Conservation (phyloP, 495 filamentous ascomycete genomes). For the Lophiotrema nucula region DNA sequence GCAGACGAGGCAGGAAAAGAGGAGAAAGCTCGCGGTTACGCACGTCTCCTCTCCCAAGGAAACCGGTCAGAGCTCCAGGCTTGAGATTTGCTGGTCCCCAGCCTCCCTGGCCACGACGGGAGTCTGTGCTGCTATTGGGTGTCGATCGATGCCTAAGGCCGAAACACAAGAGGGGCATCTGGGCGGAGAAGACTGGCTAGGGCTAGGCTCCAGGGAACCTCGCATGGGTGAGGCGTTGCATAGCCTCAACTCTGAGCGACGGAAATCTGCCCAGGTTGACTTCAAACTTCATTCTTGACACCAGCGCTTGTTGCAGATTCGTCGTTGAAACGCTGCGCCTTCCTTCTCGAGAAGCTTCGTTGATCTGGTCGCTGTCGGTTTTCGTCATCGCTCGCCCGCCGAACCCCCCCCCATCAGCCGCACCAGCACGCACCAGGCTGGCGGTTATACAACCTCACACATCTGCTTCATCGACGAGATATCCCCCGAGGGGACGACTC, state of each 20-base stretch:
- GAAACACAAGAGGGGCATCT: neutral
- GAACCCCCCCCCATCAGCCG: neutral
- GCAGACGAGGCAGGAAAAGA: neutral
- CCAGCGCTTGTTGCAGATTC: slow-evolving; percentile 18
- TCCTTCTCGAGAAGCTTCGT: neutral
- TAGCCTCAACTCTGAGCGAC: slow-evolving; percentile 13
- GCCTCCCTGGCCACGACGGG: neutral
- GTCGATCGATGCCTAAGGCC: slow-evolving; percentile 14
- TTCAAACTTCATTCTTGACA: slow-evolving; percentile 12
- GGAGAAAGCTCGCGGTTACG: neutral
- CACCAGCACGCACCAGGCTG: slow-evolving; percentile 3
- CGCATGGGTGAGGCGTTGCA: slow-evolving; percentile 1
- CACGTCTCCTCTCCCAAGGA: neutral
- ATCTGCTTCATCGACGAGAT: neutral
- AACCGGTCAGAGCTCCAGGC: slow-evolving; percentile 17
- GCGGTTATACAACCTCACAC: neutral
- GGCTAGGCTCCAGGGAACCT: slow-evolving; percentile 5
- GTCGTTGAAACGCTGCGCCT: slow-evolving; percentile 20
- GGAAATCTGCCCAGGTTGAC: slow-evolving; percentile 1
- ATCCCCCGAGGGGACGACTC: neutral
- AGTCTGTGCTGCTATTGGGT: neutral
- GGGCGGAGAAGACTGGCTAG: neutral
- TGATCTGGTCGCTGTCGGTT: neutral
- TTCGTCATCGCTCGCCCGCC: slow-evolving; percentile 8
- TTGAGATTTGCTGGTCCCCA: neutral